Base-by-base conservation (phyloP, 805 yeast genomes). In the Isabelozyma rhagii region DNA sequence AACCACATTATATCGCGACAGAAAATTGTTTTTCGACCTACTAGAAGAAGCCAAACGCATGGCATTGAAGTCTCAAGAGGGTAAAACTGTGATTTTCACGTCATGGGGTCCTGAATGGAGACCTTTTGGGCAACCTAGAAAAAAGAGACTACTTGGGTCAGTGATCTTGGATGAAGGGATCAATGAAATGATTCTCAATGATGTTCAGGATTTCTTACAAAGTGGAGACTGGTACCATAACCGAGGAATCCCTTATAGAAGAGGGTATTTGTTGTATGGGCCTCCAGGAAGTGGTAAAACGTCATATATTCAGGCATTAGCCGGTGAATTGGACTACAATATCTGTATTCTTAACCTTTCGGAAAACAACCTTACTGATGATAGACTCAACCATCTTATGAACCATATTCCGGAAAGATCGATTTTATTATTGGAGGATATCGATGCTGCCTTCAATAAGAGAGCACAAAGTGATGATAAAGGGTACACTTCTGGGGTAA, bases 91-190 rank as follows among this genome's bases (percentile, higher is more conserved):
- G 7, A 71, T 94, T 5, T 94, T 81, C 66, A 89, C 97, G 4
- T 87, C 97, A 9, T 93, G 94, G 89, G 99, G 98, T 0, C 97
- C 97, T 28, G 99, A 94, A 62, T 94, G 99, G 99, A 78, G 98
- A 61, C 96, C 96, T 4, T 94, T 94, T 73, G 99, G 99, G 2
- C 92, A 85, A 63, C 98, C 99, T 1, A 79, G 97, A 54, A 85
- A 84, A 59, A 93, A 93, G 69, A 77, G 99, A 58, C 69, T 86
- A 27, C 69, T 93, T 39, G 93, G 87, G 4, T 87, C 96, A 7
- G 99, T 94, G 13, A 84, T 94, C 25, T 72, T 94, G 47, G 98
- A 91, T 65, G 66, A 77, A 21, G 91, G 89, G 2, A 75, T 94
- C 46, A 83, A 83, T 52, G 88, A 86, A 50, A 57, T 64, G 8